A percentile compares a stretch with the other conserved stretches of the same genome.
Conservation (phyloP, 805 yeast genomes). For the Naumovozyma baii region DNA sequence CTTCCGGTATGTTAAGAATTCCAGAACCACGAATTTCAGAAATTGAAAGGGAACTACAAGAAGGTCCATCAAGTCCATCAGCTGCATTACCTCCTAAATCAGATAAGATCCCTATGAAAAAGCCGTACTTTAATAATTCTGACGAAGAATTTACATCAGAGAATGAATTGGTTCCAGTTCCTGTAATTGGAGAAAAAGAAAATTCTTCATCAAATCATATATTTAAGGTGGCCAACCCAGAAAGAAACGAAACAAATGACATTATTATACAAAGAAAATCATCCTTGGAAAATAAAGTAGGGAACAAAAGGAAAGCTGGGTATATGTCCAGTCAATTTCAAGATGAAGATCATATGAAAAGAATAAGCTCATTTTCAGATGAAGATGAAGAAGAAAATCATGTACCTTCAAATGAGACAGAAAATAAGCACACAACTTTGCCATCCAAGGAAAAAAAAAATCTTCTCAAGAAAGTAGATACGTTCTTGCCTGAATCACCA, state of each 20-base stretch:
- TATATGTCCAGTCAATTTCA: conserved; percentile 6
- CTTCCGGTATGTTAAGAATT: conserved; percentile 36
- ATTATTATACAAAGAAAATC: conserved; percentile 15
- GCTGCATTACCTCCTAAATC: conserved; percentile 26
- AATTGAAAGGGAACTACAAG: conserved; percentile 31
- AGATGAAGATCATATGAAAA: conserved; percentile 11
- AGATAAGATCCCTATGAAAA: conserved; percentile 30
- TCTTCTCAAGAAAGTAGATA: background rate
- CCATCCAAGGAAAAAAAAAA: background rate
- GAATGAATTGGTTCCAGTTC: conserved; percentile 1
- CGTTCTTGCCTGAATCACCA: background rate
- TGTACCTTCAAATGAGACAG: background rate
- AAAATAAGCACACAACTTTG: background rate
- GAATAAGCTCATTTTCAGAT: conserved; percentile 8
- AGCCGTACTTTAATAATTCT: conserved; percentile 15
- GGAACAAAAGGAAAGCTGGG: conserved; percentile 10
- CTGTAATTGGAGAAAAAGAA: background rate
- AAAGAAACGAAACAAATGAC: background rate
- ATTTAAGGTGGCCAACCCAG: background rate
- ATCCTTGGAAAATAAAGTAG: conserved; percentile 18
- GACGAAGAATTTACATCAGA: conserved; percentile 4
- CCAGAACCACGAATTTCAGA: conserved; percentile 37
- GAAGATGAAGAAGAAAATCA: conserved; percentile 6
- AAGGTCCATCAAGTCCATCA: conserved; percentile 33
- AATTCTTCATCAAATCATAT: conserved; percentile 1